Percentiles rank a stretch among this genome's conserved stretches.
phyloP scores from a whole-genome alignment of 257 asterid genomes.

The Nicotiana benthamiana region DNA sequence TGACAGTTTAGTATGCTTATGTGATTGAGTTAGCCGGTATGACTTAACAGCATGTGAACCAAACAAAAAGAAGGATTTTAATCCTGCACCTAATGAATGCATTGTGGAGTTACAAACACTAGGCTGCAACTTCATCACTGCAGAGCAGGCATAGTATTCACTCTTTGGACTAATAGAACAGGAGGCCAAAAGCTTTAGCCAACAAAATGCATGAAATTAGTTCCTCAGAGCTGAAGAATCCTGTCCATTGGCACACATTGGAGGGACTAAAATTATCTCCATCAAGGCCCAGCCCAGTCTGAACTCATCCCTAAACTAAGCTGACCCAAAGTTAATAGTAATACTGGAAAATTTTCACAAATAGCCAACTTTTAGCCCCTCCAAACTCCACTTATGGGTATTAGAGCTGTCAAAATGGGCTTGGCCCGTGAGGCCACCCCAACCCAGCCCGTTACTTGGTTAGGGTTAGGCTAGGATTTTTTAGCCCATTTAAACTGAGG shows the following conservation, averaged over 20 bases:
- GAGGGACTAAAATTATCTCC: background rate
- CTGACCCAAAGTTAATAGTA: too few relatives aligned
- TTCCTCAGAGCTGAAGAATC: background rate
- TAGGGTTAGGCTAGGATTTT: too few relatives aligned
- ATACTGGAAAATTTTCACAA: too few relatives aligned
- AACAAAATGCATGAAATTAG: background rate
- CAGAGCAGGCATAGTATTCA: background rate
- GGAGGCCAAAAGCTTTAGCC: background rate
- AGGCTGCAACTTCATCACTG: background rate
- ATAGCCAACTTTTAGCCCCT: too few relatives aligned
- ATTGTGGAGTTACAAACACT: background rate
- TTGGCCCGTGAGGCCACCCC: rapidly evolving
- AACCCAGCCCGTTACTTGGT: too few relatives aligned
- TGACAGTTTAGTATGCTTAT: too few relatives aligned
- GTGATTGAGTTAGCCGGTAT: too few relatives aligned
- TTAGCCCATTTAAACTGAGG: too few relatives aligned
- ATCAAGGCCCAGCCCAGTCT: background rate
- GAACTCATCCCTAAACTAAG: too few relatives aligned
- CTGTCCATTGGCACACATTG: background rate
- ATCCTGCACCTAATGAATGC: background rate
- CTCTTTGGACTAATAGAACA: background rate
- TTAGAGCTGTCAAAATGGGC: too few relatives aligned
- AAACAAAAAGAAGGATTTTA: background rate
- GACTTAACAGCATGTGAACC: too few relatives aligned
- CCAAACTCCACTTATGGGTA: too few relatives aligned